phyloP scores from a whole-genome alignment of 805 yeast species.

The Myxozyma sirexii region DNA sequence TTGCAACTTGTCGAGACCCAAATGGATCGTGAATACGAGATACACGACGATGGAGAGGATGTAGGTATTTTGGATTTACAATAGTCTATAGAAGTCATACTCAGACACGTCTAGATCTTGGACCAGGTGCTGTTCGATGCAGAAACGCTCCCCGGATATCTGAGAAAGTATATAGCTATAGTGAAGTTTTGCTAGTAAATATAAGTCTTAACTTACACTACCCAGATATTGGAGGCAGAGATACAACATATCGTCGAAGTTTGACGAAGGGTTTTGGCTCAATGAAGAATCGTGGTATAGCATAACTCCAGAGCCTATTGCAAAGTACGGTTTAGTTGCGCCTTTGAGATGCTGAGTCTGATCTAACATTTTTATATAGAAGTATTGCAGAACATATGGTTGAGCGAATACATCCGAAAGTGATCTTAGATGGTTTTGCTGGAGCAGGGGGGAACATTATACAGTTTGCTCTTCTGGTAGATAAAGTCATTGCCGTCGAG shows the following conservation, averaged over 20 bases:
- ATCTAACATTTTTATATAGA: background rate
- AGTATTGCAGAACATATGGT: constrained; percentile 36
- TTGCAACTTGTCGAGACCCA: no score
- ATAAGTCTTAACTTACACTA: background rate
- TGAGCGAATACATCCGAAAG: background rate
- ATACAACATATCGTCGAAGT: constrained; percentile 58
- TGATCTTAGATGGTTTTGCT: constrained; percentile 65
- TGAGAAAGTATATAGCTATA: constrained; percentile 2
- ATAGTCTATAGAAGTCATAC: background rate
- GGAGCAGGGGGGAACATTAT: constrained; percentile 84
- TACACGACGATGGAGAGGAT: background rate
- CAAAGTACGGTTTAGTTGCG: constrained; percentile 48
- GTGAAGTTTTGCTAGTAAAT: no score
- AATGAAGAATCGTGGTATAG: constrained; percentile 79
- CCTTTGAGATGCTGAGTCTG: background rate
- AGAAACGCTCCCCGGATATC: background rate
- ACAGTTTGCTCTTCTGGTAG: constrained; percentile 59
- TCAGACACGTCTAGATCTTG: background rate
- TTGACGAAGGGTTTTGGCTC: constrained; percentile 65
- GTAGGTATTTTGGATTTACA: background rate
- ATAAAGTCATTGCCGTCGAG: constrained; percentile 61
- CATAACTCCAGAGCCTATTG: constrained; percentile 76
- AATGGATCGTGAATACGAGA: background rate
- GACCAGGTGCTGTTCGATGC: background rate
- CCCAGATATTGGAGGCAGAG: constrained; percentile 56